Base-by-base conservation (phyloP, 768 basidiomycete species). In the Roridomyces roridus region DNA sequence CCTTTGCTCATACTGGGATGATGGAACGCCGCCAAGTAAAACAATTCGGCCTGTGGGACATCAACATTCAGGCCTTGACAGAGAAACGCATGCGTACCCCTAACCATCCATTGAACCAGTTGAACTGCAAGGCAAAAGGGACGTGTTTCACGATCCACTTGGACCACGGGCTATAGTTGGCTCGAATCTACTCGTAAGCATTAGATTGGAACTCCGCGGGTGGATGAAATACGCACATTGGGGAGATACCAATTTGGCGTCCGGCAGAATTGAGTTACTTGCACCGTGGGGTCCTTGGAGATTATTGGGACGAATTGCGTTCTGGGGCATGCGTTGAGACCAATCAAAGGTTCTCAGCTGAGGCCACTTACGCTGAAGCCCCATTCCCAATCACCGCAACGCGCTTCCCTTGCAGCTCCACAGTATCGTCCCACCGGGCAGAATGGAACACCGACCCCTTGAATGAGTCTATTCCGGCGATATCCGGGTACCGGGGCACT, bases 321-420 rank as follows among this genome's bases (percentile, higher is more conserved):
- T 18, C 86, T 87, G 51, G 21, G 67, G 24, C 29, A 21, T 43
- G 23, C 52, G 62, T 2, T 6, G 4, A 21, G n/a, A 36, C 26
- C 15, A 6, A 25, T 6, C 6, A 25, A 14, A 29, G 34, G n/a
- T 4, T 18, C 17, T 17, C 4, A n/a, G 37, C 14, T 6, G 36
- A 63, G 18, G 37, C 58, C n/a, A 73, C 77, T 42, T 62, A 85
- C 78, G 79, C 82, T 29, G 83, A 81, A 29, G 78, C 77, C 1
- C 83, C 86, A 61, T 85, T 86, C n/a, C 85, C 87, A 56, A 87
- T 76, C 6, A 88, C 80, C 1, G 79, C 85, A 6, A 88, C 77
- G 10, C 72, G 71, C 65, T 84, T 85, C 7, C 73, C 73, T 8
- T 64, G 64, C 21, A 86, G 68, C 11, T 77, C 69, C 5, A 77